A percentile compares a stretch with the other conserved stretches of the same genome.
Conservation (phyloP, 2,329 filamentous ascomycete genomes). For the Aspergillus sp. region DNA sequence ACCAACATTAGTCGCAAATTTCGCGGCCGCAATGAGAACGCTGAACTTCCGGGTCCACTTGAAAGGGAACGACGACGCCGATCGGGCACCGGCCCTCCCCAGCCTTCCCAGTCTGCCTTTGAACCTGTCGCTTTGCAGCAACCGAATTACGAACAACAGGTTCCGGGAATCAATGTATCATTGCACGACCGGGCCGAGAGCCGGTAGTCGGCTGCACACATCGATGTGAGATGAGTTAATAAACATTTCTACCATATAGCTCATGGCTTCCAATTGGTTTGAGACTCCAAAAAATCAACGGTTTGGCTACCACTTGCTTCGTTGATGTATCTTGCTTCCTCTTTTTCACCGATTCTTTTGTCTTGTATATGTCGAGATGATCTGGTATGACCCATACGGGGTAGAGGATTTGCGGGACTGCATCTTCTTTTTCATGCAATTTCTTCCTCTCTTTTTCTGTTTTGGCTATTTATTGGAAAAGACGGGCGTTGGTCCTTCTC, state of each 20-base stretch:
- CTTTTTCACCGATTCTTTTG: conserved; percentile 5
- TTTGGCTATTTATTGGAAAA: conserved; percentile 1
- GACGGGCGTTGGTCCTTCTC: conserved; percentile 6
- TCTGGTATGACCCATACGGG: conserved; percentile 11
- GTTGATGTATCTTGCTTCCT: conserved; percentile 3
- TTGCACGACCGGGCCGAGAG: background rate
- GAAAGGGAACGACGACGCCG: conserved; percentile 54
- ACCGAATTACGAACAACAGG: conserved; percentile 20
- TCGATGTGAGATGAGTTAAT: too few species aligned
- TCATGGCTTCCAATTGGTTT: too few species aligned
- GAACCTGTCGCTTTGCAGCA: conserved; percentile 28
- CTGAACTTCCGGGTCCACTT: conserved; percentile 34
- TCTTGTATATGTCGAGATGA: conserved; percentile 18
- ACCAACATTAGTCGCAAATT: conserved; percentile 55
- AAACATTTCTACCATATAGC: too few species aligned
- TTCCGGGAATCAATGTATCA: conserved; percentile 16
- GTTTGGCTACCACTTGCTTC: background rate
- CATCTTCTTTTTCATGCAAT: background rate
- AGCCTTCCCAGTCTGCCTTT: conserved; percentile 30
- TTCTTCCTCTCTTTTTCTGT: conserved; percentile 1
- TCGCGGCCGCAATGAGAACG: conserved; percentile 39
- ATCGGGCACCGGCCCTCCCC: conserved; percentile 51
- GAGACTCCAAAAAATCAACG: too few species aligned
- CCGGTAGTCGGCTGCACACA: background rate
- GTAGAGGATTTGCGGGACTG: conserved; percentile 1